phyloP scores from a whole-genome alignment of 768 basidiomycete species.

The Hericium rajendrae region DNA sequence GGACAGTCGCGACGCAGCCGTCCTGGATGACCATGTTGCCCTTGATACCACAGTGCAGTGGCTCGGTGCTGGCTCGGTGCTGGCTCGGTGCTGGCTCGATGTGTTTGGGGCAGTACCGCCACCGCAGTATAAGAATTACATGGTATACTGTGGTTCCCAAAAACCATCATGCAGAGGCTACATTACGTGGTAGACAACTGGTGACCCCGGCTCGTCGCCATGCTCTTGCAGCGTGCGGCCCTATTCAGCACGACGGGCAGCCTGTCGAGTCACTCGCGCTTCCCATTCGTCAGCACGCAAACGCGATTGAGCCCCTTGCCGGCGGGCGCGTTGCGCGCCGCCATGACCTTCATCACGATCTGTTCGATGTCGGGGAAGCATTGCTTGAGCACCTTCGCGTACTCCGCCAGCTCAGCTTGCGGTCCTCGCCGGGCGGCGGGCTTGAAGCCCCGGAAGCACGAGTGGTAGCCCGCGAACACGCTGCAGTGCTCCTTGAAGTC shows the following conservation, averaged over 20 bases:
- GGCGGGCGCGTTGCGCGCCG: conserved; percentile 16
- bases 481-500: conserved; percentile 37
- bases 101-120: too few species aligned
- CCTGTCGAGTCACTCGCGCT: conserved; percentile 27
- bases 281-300: conserved; percentile 41
- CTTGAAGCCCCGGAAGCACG: conserved; percentile 36
- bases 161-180: too few species aligned
- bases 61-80: too few species aligned
- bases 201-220: conserved; percentile 27
- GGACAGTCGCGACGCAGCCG: too few species aligned
- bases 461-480: conserved; percentile 23
- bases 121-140: too few species aligned
- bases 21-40: too few species aligned
- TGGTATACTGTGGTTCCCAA: too few species aligned
- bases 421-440: conserved; percentile 19
- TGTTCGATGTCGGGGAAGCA: conserved; percentile 33
- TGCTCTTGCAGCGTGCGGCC: conserved; percentile 5
- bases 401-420: conserved; percentile 12
- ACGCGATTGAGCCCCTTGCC: conserved; percentile 23
- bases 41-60: too few species aligned
- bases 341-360: conserved; percentile 30
- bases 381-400: conserved; percentile 25
- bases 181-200: too few species aligned
- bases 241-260: conserved; percentile 25
- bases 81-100: too few species aligned